Conservation (phyloP, 2,329 filamentous ascomycete genomes). For the Coniochaeta sp. region DNA sequence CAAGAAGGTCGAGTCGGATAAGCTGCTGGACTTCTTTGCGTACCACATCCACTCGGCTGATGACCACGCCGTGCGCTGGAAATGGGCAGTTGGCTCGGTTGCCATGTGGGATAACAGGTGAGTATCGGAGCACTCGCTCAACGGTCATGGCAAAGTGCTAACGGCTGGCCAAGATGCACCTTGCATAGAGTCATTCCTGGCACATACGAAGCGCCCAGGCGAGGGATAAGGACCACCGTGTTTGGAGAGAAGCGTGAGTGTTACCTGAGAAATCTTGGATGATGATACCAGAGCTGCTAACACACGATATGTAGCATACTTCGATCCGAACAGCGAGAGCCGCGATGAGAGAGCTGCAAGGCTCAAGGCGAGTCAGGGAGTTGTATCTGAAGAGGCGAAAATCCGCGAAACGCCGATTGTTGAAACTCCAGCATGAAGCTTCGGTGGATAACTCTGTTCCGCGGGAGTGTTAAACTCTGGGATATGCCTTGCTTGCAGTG, state of each 20-base stretch:
- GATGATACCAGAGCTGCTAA: not conserved
- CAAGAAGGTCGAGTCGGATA: conserved; percentile 39
- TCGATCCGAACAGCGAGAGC: conserved; percentile 22
- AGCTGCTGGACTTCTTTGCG: conserved; percentile 35
- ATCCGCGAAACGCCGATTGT: not conserved
- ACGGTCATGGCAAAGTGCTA: not conserved
- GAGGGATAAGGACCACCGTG: conserved; percentile 32
- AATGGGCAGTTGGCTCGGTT: conserved; percentile 39
- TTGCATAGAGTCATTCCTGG: conserved; percentile 34
- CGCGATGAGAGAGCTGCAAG: conserved; percentile 16
- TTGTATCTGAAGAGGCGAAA: conserved; percentile 4
- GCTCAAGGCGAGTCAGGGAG: conserved; percentile 8
- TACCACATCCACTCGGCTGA: conserved; percentile 40
- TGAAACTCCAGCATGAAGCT: not conserved
- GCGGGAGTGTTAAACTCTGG: not conserved
- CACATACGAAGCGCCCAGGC: conserved; percentile 25
- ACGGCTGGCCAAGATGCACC: conserved; percentile 17
- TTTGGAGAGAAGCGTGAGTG: conserved; percentile 35
- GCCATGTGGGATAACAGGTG: conserved; percentile 43
- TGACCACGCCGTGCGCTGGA: conserved; percentile 41
- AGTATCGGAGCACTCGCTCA: not conserved
- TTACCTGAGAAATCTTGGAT: not conserved
- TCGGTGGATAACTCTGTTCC: not conserved
- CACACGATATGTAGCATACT: conserved; percentile 17
- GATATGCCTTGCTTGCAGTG: not conserved